Conservation (phyloP, 371 early-diverging fungal species). For the Mucor sp. region DNA sequence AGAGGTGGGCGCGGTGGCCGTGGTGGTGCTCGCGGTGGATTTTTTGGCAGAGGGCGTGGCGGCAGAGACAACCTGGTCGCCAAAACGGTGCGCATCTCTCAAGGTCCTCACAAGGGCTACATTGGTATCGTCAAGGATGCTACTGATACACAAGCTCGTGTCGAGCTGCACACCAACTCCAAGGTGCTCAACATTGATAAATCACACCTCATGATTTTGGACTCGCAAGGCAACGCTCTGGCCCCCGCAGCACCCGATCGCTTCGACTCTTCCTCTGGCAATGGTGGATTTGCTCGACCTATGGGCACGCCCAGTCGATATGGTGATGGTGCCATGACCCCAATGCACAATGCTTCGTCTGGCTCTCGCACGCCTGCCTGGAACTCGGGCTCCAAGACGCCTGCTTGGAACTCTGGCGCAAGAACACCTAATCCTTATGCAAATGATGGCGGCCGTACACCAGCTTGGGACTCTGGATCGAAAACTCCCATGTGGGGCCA, state of each 20-base stretch:
- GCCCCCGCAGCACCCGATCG: slow-evolving; percentile 44
- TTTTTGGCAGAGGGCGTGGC: slow-evolving; percentile 74
- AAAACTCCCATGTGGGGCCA: slow-evolving; percentile 65
- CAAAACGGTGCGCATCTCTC: slow-evolving; percentile 86
- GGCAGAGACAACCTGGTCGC: slow-evolving; percentile 84
- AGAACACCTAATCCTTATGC: slow-evolving; percentile 73
- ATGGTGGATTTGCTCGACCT: slow-evolving; percentile 36
- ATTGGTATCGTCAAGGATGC: slow-evolving; percentile 95
- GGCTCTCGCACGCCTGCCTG: slow-evolving; percentile 79
- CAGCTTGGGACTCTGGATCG: slow-evolving; percentile 71
- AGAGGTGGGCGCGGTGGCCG: slow-evolving; percentile 48
- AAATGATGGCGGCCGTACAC: slow-evolving; percentile 67
- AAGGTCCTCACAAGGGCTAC: slow-evolving; percentile 98
- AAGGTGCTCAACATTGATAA: slow-evolving; percentile 79
- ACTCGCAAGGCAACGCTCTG: slow-evolving; percentile 41
- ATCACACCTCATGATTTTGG: slow-evolving; percentile 68
- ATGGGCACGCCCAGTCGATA: slow-evolving; percentile 46
- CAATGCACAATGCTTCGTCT: slow-evolving; percentile 55
- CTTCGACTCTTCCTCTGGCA: slow-evolving; percentile 18
- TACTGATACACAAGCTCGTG: slow-evolving; percentile 75
- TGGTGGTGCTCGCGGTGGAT: slow-evolving; percentile 60
- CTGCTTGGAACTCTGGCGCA: slow-evolving; percentile 73
- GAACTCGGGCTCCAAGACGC: slow-evolving; percentile 60
- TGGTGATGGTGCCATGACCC: slow-evolving; percentile 57
- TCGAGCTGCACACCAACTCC: slow-evolving; percentile 94